Evolutionary conservation across 345 rosid genomes (phyloP), one percentile per base, ranked within the genome.

Genomic region (Luvunga scandens): DNA sequence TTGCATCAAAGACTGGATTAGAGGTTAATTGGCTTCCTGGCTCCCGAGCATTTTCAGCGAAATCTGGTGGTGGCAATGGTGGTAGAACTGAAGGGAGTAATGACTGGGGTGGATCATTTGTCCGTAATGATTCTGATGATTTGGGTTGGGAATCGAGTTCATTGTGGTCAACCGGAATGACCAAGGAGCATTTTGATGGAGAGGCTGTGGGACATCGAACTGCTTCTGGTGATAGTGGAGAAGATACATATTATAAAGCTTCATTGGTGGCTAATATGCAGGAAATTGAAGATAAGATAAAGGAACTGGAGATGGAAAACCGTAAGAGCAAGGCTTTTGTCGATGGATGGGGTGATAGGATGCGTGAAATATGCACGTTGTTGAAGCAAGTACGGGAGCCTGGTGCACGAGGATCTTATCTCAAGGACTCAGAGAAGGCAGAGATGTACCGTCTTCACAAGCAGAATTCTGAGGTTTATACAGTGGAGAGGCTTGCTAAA

Each of bases 401-500:
- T 71, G 99, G 99, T 28, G 93, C 89, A 31, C 84, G 99, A 81
- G 99, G 98, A 0, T 78, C 97, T 71, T 96, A 92, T 76, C 86
- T 96, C 69, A 96, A 92, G 83, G 97, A 96, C 75, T 90, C 97
- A 0, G 97, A 94, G 84, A 96, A 96, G 89, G 88, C 93, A n/a
- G 97, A 94, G 90, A 96, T 96, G 94, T 96, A 96, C 24, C 89
- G 91, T 33, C 84, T 92, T 84, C 97, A 92, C 77, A 92, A 94
- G 83, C 84, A 94, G 84, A 87, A 92, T 79, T 98, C 97, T 1
- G 98, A 89, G 82, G 90, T 89, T 1, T 90, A 96, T 82, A 92
- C 97, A 0, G 79, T 94, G 75, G 93, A 90, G 85, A 90, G 80
- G 84, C 91, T 94, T 81, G 95, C 99, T 13, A 96, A 92, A 81